Percentiles rank a stretch among this genome's conserved stretches.
Conservation (phyloP, 106 monocot genomes). For the Dioscorea alata region DNA sequence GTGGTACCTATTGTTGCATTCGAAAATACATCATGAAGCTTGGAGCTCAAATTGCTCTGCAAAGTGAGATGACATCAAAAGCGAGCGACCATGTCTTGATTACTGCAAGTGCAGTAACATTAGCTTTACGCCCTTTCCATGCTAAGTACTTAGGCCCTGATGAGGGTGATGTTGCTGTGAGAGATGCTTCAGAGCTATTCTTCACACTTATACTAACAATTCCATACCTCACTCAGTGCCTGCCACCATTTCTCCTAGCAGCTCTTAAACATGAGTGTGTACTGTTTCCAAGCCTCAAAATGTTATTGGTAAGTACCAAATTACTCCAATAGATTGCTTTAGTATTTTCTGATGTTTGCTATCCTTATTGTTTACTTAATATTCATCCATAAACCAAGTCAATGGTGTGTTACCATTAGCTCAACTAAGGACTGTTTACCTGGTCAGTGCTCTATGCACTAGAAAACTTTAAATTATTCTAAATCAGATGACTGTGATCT, state of each 20-base stretch:
- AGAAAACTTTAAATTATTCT: too few species aligned
- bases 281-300: constrained; percentile 49
- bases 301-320: constrained; percentile 53
- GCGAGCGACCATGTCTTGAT: constrained; percentile 50
- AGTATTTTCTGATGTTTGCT: not conserved
- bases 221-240: constrained; percentile 61
- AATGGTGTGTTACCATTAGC: too few species aligned
- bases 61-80: constrained; percentile 18
- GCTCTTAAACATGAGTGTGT: constrained; percentile 61
- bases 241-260: constrained; percentile 65
- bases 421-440: too few species aligned
- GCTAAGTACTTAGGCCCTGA: constrained; percentile 17
- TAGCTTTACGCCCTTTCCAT: constrained; percentile 74
- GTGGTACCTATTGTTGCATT: constrained; percentile 46
- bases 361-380: too few species aligned
- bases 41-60: constrained; percentile 15
- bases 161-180: constrained; percentile 17
- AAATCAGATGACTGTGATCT: too few species aligned
- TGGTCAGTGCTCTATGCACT: too few species aligned
- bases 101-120: constrained; percentile 76
- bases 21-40: constrained; percentile 52
- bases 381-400: too few species aligned
- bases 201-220: constrained; percentile 61
- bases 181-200: constrained; percentile 45
- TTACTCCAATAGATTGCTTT: not conserved